These are phyloP conservation scores for Camellia japonica DNA, from an alignment of 148 eudicot species.

Conservation along the genomic window DNA sequence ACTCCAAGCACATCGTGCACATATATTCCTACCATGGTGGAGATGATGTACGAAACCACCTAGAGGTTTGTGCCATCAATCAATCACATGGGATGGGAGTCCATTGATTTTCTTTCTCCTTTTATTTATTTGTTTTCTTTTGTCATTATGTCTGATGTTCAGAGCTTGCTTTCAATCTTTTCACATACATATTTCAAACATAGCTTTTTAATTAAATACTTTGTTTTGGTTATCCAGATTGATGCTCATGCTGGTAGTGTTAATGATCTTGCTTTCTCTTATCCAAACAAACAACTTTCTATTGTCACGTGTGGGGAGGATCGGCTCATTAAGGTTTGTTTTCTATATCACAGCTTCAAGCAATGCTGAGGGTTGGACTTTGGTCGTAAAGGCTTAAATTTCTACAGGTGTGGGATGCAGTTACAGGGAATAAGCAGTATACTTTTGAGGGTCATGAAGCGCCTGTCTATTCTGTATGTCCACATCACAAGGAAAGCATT, in stretches of 20 bases:
- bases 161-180: neutral
- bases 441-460: constrained; percentile 86
- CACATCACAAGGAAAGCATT: constrained; percentile 68
- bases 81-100: neutral
- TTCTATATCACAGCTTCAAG: neutral
- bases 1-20: constrained; percentile 84
- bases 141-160: neutral
- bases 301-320: constrained; percentile 95
- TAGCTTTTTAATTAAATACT: neutral
- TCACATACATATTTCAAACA: neutral
- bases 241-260: constrained; percentile 93
- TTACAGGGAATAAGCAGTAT: constrained; percentile 55
- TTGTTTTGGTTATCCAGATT: constrained; percentile 41
- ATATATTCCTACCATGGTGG: constrained; percentile 64
- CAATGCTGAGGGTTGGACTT: constrained; percentile 16
- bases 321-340: constrained; percentile 74
- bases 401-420: constrained; percentile 81
- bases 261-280: constrained; percentile 82
- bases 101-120: neutral
- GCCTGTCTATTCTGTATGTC: constrained; percentile 82
- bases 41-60: constrained; percentile 69
- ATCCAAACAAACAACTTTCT: constrained; percentile 56
- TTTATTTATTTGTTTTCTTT: neutral
- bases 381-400: constrained; percentile 9
- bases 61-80: constrained; percentile 52